phyloP scores from a whole-genome alignment of 306 rosid genomes.

The Dalbergia cultrata region DNA sequence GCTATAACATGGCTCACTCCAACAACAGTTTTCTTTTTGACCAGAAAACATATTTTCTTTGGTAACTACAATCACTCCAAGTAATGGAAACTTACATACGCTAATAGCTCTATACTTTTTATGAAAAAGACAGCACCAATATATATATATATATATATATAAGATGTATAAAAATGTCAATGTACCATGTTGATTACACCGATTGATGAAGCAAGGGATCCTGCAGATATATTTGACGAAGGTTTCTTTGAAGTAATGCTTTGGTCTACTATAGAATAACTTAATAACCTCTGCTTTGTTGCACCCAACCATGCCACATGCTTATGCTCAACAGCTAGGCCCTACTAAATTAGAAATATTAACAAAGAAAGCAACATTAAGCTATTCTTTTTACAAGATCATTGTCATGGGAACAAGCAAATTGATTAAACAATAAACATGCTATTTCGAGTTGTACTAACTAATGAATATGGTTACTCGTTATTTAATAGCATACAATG shows the following conservation, averaged over 20 bases:
- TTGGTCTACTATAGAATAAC: neutral
- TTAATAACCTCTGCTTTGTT: neutral
- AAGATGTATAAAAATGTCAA: neutral
- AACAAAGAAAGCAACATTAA: constrained; percentile 15
- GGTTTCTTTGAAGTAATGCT: neutral
- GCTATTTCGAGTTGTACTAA: neutral
- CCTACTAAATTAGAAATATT: neutral
- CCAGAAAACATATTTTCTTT: no score
- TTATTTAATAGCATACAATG: neutral
- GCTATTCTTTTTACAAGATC: neutral
- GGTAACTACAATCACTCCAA: neutral
- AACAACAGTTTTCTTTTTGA: no score
- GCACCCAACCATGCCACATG: neutral
- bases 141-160: neutral
- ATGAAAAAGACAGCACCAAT: neutral
- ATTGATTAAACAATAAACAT: neutral
- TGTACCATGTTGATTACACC: neutral
- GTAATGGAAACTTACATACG: neutral
- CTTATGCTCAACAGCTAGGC: constrained; percentile 23
- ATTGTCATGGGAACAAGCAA: neutral
- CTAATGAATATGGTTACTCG: neutral
- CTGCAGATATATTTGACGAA: constrained; percentile 21
- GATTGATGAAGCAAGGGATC: constrained; percentile 12
- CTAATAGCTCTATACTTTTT: neutral
- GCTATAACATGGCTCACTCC: neutral